Evolutionary conservation across 2,329 filamentous ascomycete genomes (phyloP).

Genomic region (Cladosporium colombiae): DNA sequence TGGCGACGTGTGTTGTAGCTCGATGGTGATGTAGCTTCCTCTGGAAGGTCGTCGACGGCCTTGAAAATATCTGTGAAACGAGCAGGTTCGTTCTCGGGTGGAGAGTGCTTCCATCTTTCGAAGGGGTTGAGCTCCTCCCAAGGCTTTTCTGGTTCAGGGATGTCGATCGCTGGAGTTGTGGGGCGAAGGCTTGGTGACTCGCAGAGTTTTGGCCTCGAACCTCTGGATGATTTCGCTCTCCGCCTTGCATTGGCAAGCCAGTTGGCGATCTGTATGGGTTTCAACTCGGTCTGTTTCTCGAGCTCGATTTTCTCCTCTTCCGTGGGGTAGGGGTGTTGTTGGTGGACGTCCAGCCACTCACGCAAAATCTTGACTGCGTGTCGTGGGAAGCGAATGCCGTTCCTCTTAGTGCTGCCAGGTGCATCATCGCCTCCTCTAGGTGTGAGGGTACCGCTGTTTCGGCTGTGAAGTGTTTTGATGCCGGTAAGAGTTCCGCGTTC

Average conservation of each 20-base stretch:
- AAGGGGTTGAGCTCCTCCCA: conserved; percentile 60
- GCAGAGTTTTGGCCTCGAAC: conserved; percentile 41
- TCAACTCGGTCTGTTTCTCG: conserved; percentile 76
- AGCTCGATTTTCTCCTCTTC: conserved; percentile 83
- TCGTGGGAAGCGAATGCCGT: conserved; percentile 74
- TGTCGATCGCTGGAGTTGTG: conserved; percentile 68
- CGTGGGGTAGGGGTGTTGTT: conserved; percentile 81
- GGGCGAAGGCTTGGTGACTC: conserved; percentile 66
- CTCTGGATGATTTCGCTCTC: conserved; percentile 74
- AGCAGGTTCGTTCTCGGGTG: conserved; percentile 69
- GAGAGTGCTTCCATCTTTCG: conserved; percentile 69
- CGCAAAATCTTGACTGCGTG: conserved; percentile 79
- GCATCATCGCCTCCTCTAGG: conserved; percentile 33
- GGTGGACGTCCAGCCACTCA: conserved; percentile 79
- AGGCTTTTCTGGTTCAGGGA: conserved; percentile 56
- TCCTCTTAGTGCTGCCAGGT: conserved; percentile 41
- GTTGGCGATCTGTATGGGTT: conserved; percentile 81
- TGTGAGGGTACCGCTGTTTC: conserved; percentile 23
- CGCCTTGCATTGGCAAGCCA: conserved; percentile 90
- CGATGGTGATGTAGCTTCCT: conserved; percentile 34
- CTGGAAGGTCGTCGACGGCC: conserved; percentile 49
- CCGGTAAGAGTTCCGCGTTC: conserved; percentile 40
- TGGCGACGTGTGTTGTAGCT: conserved; percentile 41
- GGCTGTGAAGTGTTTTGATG: conserved; percentile 39
- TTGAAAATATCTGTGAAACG: conserved; percentile 64